Conservation (phyloP, 805 yeast species). For the Zygosaccharomyces rouxii region DNA sequence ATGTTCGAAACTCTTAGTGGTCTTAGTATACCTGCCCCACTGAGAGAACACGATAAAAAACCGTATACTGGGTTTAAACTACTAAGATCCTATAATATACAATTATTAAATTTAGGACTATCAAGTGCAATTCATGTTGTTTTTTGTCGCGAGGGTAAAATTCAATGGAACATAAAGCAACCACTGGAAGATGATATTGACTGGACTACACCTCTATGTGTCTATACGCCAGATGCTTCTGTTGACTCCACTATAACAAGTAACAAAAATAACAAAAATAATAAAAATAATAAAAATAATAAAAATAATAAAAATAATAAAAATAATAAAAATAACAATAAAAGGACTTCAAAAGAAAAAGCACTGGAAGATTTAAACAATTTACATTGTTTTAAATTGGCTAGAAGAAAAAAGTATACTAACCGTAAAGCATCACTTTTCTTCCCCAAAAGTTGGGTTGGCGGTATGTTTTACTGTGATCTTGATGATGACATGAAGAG, state of each 20-base stretch:
- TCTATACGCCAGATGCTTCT: slow-evolving; percentile 19
- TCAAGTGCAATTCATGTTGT: slow-evolving; percentile 44
- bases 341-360: slow-evolving; percentile 10
- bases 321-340: too few relatives aligned
- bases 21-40: slow-evolving; percentile 30
- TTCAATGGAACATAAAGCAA: slow-evolving; percentile 40
- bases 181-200: slow-evolving; percentile 39
- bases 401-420: slow-evolving; percentile 53
- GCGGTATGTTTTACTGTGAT: slow-evolving; percentile 56
- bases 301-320: too few relatives aligned
- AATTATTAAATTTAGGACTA: slow-evolving; percentile 37
- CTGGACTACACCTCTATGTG: slow-evolving; percentile 48
- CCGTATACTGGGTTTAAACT: slow-evolving; percentile 56
- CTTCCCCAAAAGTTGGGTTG: slow-evolving; percentile 57
- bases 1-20: slow-evolving; percentile 18
- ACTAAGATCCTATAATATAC: slow-evolving; percentile 44
- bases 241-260: not conserved
- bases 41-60: slow-evolving; percentile 23
- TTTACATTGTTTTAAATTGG: slow-evolving; percentile 51
- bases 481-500: slow-evolving; percentile 31
- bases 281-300: too few relatives aligned
- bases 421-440: slow-evolving; percentile 42
- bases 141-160: slow-evolving; percentile 50
- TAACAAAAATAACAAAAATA: too few relatives aligned
- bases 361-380: slow-evolving; percentile 17